Base-by-base conservation (phyloP, 2,329 filamentous ascomycete genomes). In the Botrytis elliptica region DNA sequence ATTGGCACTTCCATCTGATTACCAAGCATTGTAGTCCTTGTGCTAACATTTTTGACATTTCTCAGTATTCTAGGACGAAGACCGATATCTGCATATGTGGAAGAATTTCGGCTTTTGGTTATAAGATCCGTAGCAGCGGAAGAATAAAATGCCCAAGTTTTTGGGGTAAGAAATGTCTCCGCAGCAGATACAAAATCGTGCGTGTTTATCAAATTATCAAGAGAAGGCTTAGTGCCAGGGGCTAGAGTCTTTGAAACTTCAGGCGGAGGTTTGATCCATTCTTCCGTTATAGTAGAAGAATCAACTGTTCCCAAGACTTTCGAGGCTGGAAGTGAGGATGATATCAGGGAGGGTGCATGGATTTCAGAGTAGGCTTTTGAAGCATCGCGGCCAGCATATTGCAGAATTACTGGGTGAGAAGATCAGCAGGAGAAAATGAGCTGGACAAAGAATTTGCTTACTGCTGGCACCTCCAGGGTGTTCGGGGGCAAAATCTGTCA, bases 81-180 rank as follows among this genome's bases (percentile, higher is more conserved):
- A 80, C 85, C 85, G 75, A 92, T 89, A 40, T 85, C 81, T 59
- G 85, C 82, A 77, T 89, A 90, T 75, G 85, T 83, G 0, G 85
- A 83, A 38, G 83, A 84, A 79, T 92, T 92, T 68, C 85, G 84
- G 36, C 83, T 83, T 66, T 90, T 88, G 55, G 90, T 88, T 77
- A 86, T 85, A 36, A 94, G 85, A 82, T 98, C 90, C 9, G 89
- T 91, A 18, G 90, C 88, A 2, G 90, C 90, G 14, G 89, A 91
- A 33, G 88, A 91, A 79, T 90, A 88, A 78, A 92, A 92, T 0
- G 90, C 90, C 88, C 89, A 92, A n/a, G 90, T 88, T 78, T 92
- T 92, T 36, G 86, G 85, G 14, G 85, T 85, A 66, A 90, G 84
- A 9, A 85, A 86, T 40, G 83, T 83, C 25, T 85, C 84, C 6